Evolutionary conservation across 306 rosid genomes (phyloP).

Genomic region (Purshia tridentata): DNA sequence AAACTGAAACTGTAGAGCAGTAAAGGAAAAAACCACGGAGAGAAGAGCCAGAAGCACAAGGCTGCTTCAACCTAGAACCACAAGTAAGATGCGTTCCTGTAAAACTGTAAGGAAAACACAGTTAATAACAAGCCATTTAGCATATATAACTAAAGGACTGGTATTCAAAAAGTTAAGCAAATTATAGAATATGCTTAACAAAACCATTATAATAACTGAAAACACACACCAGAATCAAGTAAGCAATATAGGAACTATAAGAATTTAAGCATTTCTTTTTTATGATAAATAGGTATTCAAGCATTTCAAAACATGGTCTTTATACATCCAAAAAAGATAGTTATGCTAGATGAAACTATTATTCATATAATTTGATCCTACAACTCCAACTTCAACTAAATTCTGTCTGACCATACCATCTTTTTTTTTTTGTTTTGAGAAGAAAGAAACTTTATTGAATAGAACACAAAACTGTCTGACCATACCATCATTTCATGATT

Average conservation of each 20-base stretch:
- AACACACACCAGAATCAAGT: background rate
- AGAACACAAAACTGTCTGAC: too few relatives aligned
- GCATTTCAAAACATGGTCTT: background rate
- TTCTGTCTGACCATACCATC: background rate
- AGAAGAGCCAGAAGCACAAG: constrained; percentile 68
- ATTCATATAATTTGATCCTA: background rate
- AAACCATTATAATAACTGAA: background rate
- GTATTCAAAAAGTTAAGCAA: background rate
- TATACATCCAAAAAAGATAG: background rate
- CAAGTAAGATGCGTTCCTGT: constrained; percentile 68
- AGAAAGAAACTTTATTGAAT: too few relatives aligned
- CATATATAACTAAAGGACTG: background rate
- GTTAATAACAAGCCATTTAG: constrained; percentile 3
- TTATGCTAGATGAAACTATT: background rate
- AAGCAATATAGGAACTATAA: background rate
- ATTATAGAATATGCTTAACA: background rate
- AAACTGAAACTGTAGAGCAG: background rate
- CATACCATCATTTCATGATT: background rate
- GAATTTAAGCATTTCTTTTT: background rate
- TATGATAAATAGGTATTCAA: background rate
- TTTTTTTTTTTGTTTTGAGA: too few relatives aligned
- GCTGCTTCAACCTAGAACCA: constrained; percentile 59
- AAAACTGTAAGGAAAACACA: constrained; percentile 53
- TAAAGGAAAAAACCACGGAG: constrained; percentile 51
- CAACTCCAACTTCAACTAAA: background rate